Base-by-base conservation (phyloP, 2,329 filamentous ascomycete species). In the Domatiomyces globalis region DNA sequence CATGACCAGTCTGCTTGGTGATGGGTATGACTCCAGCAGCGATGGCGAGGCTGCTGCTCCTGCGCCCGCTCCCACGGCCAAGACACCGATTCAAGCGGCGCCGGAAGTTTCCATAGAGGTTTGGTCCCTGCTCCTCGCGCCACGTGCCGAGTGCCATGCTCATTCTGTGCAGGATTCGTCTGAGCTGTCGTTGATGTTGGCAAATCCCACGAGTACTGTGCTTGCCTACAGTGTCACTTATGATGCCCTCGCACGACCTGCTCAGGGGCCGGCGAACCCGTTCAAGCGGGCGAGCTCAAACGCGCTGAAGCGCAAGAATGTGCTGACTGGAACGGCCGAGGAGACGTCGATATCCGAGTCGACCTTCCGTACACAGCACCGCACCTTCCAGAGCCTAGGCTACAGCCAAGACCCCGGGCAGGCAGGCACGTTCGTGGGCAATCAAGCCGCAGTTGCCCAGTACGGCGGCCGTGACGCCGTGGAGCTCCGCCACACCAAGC, bases 281-380 rank as follows among this genome's bases (percentile, higher is more conserved):
- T 90, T 86, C 67, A 81, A 80, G 64, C 74, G 82, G 58, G 75
- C 80, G 25, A 67, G 74, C 17, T 65, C 68, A 12, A 77, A 71
- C 47, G 68, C 69, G 1, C 65, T 81, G 53, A 90, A 89, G 68
- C 80, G 85, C 54, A 90, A 89, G 64, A 90, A 88, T 56, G 76
- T 89, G 1, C 75, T 86, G 9, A 95, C 92, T 0, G 92, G 92
- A 9, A 84, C 79, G 61, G 92, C 92, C 1, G 79, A 92, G 60
- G 90, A 98, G 68, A 88, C 85, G 0, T 85, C 80, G 60, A 80
- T 98, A 57, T 94, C 87, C 66, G 92, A 96, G 63, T 80, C 90
- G 57, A 88, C 86, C 0, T 98, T 98, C 66, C 81, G 87, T 60
- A 80, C 79, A 62, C 88, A 92, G 58, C 89, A 95, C 65, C 83